Evolutionary conservation across 495 filamentous ascomycete genomes (phyloP).

Genomic region (Xylaria palmicola): DNA sequence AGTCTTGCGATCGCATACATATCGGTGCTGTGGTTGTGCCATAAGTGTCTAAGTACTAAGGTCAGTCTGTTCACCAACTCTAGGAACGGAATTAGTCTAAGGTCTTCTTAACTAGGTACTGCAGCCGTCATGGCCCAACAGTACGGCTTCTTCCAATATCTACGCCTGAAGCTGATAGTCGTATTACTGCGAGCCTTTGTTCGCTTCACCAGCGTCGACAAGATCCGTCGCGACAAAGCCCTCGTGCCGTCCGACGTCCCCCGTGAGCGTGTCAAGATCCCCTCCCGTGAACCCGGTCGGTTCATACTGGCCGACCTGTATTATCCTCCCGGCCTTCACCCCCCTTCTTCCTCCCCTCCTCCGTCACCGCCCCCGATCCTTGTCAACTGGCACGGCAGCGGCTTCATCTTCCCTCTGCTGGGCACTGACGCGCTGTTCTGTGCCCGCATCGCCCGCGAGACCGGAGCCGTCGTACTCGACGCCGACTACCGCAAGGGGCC

Average conservation of each 20-base stretch:
- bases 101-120: no score
- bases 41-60: no score
- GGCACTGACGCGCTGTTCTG: slow-evolving; percentile 9
- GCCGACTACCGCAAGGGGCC: slow-evolving; percentile 18
- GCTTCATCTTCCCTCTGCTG: slow-evolving; percentile 9
- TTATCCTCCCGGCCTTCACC: not conserved
- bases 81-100: no score
- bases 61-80: no score
- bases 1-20: no score
- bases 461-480: slow-evolving; percentile 8
- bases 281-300: slow-evolving; percentile 7
- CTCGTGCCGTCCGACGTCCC: not conserved
- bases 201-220: not conserved
- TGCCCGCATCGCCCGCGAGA: not conserved
- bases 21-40: no score
- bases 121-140: not conserved
- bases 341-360: no score
- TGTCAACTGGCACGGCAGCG: slow-evolving; percentile 16
- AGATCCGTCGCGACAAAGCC: not conserved
- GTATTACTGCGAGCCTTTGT: not conserved
- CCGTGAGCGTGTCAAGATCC: slow-evolving; percentile 6
- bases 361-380: not conserved
- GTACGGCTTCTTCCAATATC: not conserved
- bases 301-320: slow-evolving; percentile 7
- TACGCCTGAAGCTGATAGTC: slow-evolving; percentile 2